A percentile compares a stretch with the other conserved stretches of the same genome.
phyloP scores from a whole-genome alignment of 208 protist species.

The Acanthamoeba sp. region DNA sequence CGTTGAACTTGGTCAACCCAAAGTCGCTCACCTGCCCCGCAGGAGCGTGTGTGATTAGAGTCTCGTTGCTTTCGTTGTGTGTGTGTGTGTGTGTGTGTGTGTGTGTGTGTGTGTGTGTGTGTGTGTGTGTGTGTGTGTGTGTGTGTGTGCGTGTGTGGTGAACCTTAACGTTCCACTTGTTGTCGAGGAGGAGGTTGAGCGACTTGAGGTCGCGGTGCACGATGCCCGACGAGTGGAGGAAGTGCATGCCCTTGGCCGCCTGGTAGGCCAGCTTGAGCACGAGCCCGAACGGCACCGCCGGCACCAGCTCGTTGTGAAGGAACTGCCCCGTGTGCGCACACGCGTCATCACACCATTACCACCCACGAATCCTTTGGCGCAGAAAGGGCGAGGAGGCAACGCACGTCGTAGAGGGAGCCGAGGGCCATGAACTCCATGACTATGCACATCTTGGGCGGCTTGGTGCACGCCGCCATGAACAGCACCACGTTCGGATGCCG shows the following conservation, averaged over 20 bases:
- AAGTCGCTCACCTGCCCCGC: constrained; percentile 66
- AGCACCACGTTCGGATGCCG: constrained; percentile 63
- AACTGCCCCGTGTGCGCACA: background rate
- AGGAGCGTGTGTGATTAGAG: too few species aligned
- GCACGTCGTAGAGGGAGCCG: constrained; percentile 14
- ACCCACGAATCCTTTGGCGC: background rate
- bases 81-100: background rate
- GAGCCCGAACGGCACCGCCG: constrained; percentile 32
- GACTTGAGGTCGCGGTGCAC: constrained; percentile 48
- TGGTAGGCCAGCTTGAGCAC: constrained; percentile 19
- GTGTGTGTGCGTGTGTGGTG: background rate
- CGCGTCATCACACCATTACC: background rate
- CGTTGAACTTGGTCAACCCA: constrained; percentile 70
- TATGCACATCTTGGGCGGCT: constrained; percentile 46
- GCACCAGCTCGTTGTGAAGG: constrained; percentile 44
- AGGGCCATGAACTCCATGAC: constrained; percentile 26
- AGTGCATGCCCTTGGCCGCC: constrained; percentile 60
- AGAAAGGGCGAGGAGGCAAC: too few species aligned
- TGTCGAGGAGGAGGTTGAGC: constrained; percentile 57
- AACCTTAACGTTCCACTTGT: constrained; percentile 69
- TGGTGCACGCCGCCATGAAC: constrained; percentile 66
- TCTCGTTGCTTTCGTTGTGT: background rate
- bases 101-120: background rate
- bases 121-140: background rate
- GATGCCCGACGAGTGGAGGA: constrained; percentile 31